Conservation (phyloP, 2,329 filamentous ascomycete species). For the Exophiala alcalophila region DNA sequence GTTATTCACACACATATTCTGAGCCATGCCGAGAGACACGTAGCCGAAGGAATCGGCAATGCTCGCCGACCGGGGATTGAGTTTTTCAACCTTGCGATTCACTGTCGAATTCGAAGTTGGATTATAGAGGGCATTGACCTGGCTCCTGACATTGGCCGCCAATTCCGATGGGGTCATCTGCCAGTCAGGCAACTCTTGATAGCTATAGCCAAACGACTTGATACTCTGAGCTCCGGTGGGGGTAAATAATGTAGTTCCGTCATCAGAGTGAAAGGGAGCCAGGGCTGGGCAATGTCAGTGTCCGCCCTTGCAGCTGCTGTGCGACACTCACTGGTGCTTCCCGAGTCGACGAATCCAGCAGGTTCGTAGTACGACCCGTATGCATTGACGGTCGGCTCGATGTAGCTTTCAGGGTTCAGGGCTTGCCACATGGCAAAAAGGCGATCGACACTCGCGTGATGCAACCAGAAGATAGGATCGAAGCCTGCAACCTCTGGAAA, state of each 20-base stretch:
- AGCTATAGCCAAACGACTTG: slow-evolving; percentile 68
- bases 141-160: slow-evolving; percentile 42
- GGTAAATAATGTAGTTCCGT: slow-evolving; percentile 60
- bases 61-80: slow-evolving; percentile 33
- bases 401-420: slow-evolving; percentile 63
- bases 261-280: slow-evolving; percentile 64
- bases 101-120: slow-evolving; percentile 16
- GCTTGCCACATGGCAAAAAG: slow-evolving; percentile 74
- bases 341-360: slow-evolving; percentile 22
- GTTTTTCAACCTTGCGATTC: slow-evolving; percentile 8
- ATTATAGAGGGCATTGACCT: slow-evolving; percentile 63
- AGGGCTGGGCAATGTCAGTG: slow-evolving; percentile 30
- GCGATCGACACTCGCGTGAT: slow-evolving; percentile 72
- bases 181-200: slow-evolving; percentile 60
- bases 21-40: slow-evolving; percentile 23
- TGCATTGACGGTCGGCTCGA: slow-evolving; percentile 44
- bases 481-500: slow-evolving; percentile 71
- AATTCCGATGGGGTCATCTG: slow-evolving; percentile 37
- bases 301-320: slow-evolving; percentile 8
- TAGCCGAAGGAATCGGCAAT: slow-evolving; percentile 38
- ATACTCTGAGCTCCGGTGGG: slow-evolving; percentile 60
- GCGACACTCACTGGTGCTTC: slow-evolving; percentile 21
- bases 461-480: slow-evolving; percentile 75
- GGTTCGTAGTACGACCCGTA: slow-evolving; percentile 54
- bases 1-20: slow-evolving; percentile 32